Evolutionary conservation across 2,329 filamentous ascomycete species (phyloP), one percentile per base, ranked within the genome.

Genomic region (Phyllosticta capitalensis): DNA sequence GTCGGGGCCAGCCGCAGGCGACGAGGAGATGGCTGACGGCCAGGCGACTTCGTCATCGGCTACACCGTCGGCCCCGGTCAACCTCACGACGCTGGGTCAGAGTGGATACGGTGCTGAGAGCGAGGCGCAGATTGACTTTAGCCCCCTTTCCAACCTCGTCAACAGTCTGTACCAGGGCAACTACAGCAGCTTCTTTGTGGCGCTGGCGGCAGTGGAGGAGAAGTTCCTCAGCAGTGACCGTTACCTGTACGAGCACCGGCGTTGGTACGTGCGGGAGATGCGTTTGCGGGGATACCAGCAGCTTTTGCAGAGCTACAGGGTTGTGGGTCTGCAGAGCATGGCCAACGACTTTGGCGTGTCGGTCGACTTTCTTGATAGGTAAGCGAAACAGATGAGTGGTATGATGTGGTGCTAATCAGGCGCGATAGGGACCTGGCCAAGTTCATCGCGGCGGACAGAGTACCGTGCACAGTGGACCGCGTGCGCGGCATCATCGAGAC

Each of bases 241-340:
- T 61, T 96, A 97, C 76, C 82, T 99, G 60, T 88, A 91, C 71
- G 94, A 99, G 80, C 94, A 99, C 79, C 89, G 90, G 74, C 86
- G 85, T 69, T 99, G 94, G 92, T 97, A 94, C 73, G 92, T 99
- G 67, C 88, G 94, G 56, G 94, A 99, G 81, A 99, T 99, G 94
- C 87, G 94, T 61, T 83, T 97, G 65, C 87, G 92, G 61, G 92
- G 90, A 38, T 99, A 99, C 78, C 90, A 96, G 75, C 94, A 99
- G 79, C 83, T 99, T 49, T 83, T 99, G 51, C 94, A 97, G 79
- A 96, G 90, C 72, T 99, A 99, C 78, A 88, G 92, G 54, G 90
- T 99, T 10, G 94, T 99, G 38, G 91, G 92, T n/a, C 81, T 99
- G 64, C 88, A 90, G 74, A 96, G 90, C 76, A 99, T 99, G 92